These are phyloP conservation scores for Aurifilum marmelostoma DNA, from an alignment of 2,329 filamentous ascomycete species.

Conservation along the genomic window DNA sequence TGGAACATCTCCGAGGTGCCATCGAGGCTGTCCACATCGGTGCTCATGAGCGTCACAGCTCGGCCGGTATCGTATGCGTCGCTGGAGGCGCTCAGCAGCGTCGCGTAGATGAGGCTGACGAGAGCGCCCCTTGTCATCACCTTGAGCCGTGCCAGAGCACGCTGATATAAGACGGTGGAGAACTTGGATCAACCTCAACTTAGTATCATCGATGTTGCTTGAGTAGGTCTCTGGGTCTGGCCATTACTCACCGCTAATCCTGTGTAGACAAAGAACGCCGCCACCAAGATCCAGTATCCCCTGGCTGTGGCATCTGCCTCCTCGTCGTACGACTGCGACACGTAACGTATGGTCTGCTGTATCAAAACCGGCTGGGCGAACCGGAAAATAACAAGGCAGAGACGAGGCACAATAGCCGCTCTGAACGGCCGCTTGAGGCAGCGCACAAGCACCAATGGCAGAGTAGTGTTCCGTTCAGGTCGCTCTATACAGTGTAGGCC, in stretches of 20 bases:
- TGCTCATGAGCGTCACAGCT: conserved; percentile 45
- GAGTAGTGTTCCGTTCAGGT: conserved; percentile 34
- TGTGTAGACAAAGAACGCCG: conserved; percentile 41
- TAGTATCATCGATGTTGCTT: background rate
- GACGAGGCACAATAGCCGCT: conserved; percentile 39
- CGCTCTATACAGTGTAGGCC: conserved; percentile 27
- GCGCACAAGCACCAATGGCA: conserved; percentile 38
- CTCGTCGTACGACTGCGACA: conserved; percentile 24
- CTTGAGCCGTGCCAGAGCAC: conserved; percentile 32
- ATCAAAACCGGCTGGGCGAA: conserved; percentile 48
- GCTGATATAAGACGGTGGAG: conserved; percentile 32
- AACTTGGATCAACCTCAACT: conserved; percentile 22
- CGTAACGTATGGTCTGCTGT: conserved; percentile 41
- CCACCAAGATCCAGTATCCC: conserved; percentile 39
- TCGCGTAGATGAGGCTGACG: conserved; percentile 32
- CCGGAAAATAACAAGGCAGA: conserved; percentile 44
- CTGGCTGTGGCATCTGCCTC: background rate
- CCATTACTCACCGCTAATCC: conserved; percentile 44
- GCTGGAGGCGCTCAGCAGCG: conserved; percentile 11
- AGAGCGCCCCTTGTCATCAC: conserved; percentile 33
- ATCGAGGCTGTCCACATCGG: conserved; percentile 43
- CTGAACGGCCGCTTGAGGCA: conserved; percentile 38
- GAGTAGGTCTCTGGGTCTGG: background rate
- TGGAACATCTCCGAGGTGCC: conserved; percentile 43
- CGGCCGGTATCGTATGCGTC: conserved; percentile 38